Conservation (phyloP, 345 rosid genomes). For the Laguncularia racemosa region DNA sequence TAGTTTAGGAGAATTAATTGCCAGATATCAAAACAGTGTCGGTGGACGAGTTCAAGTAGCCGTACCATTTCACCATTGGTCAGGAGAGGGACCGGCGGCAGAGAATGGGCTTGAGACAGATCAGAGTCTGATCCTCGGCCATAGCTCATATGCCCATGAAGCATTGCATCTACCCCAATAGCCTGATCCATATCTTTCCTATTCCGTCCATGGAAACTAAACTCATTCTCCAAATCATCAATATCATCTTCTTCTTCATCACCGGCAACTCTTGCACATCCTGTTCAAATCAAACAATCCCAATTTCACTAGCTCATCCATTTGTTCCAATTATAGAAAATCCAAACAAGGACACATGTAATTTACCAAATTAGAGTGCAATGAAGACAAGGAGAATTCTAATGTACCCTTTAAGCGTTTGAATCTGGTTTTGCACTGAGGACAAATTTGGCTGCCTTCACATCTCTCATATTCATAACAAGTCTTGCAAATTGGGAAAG, state of each 20-base stretch:
- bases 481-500: slow-evolving; percentile 50
- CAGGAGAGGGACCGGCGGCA: slow-evolving; percentile 26
- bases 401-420: slow-evolving; percentile 44
- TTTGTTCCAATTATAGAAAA: not conserved
- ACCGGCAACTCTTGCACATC: slow-evolving; percentile 67
- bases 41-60: not conserved
- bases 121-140: slow-evolving; percentile 18
- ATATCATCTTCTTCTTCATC: slow-evolving; percentile 80
- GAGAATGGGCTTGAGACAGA: slow-evolving; percentile 15
- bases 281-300: slow-evolving; percentile 18
- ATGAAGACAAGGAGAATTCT: not conserved
- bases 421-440: slow-evolving; percentile 54
- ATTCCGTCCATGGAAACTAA: slow-evolving; percentile 26
- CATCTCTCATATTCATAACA: slow-evolving; percentile 53
- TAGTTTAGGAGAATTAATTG: too few relatives aligned
- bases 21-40: not conserved
- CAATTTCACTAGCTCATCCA: not conserved
- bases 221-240: slow-evolving; percentile 85
- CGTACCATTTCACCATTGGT: slow-evolving; percentile 34
- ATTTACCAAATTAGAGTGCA: not conserved
- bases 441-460: slow-evolving; percentile 52
- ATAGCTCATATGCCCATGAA: slow-evolving; percentile 18
- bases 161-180: slow-evolving; percentile 14
- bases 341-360: too few relatives aligned
- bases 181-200: slow-evolving; percentile 17